Evolutionary conservation across 2,329 filamentous ascomycete genomes (phyloP).

Genomic region (Scleromitrula shiraiana): DNA sequence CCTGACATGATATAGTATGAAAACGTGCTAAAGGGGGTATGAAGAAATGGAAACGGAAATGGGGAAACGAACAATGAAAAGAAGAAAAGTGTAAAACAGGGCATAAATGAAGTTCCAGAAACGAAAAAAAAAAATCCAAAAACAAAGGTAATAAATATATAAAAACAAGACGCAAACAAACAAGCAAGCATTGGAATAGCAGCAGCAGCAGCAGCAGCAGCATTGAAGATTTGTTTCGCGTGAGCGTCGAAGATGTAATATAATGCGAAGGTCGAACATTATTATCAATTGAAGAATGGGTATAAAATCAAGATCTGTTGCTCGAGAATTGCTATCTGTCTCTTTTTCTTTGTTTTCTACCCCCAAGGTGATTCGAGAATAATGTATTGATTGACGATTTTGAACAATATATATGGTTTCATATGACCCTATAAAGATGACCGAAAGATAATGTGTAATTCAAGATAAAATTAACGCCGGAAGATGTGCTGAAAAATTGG

Average conservation of each 20-base stretch:
- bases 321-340: too few relatives aligned
- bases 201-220: too few relatives aligned
- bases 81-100: not conserved
- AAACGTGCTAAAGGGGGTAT: not conserved
- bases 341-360: too few relatives aligned
- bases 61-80: not conserved
- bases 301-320: constrained; percentile 8
- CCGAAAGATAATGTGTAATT: not conserved
- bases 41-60: not conserved
- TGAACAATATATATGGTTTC: too few relatives aligned
- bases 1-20: not conserved
- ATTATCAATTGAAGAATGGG: not conserved
- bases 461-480: constrained; percentile 1
- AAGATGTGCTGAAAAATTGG: not conserved
- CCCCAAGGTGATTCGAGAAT: too few relatives aligned
- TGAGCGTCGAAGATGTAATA: constrained; percentile 8
- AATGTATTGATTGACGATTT: too few relatives aligned
- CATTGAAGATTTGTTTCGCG: constrained; percentile 3
- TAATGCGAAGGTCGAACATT: not conserved
- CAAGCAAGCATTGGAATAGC: too few relatives aligned
- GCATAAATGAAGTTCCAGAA: not conserved
- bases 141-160: not conserved
- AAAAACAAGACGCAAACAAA: not conserved
- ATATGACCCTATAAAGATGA: not conserved
- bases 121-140: not conserved